Evolutionary conservation across 2,329 filamentous ascomycete species (phyloP), one percentile per base, ranked within the genome.

Genomic region (Penicillium brevicompactum): DNA sequence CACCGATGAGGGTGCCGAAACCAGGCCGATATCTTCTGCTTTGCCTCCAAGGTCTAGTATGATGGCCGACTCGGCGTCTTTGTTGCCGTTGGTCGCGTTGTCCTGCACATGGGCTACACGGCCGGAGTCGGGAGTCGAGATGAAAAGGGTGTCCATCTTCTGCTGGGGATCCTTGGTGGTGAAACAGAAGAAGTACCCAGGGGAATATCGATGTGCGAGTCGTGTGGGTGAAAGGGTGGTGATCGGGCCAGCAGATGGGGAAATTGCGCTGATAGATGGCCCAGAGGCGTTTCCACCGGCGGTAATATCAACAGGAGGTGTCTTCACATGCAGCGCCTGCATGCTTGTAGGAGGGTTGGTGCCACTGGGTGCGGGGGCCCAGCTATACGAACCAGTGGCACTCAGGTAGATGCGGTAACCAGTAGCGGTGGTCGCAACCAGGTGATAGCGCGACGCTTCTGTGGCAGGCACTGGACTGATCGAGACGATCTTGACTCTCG

Each of bases 261-360:
- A 67, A 65, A 47, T 59, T 62, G 57, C 62, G 49, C 51, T 38
- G 48, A 67, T 59, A 58, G 58, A 69, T 73, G 52, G 64, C 22
- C 57, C 62, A 46, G 70, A 42, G 55, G 61, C 51, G 30, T 46
- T 53, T 37, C 42, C 51, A n/a, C 51, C 51, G 46, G 70, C 44
- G 55, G 62, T 56, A 47, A 59, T 61, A 63, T 73, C 58, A 62
- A 74, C 55, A 74, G 94, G 94, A 1, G 95, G 94, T 56, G 96
- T 96, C 70, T 94, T 95, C 74, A 99, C 91, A 68, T 96, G 94
- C 64, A 95, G 89, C n/a, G 97, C 87, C 73, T 97, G 92, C 91
- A 99, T 97, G 74, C 91, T 97, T 65, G 90, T 92, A 0, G 94
- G 92, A 0, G 90, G 87, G 55, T 82, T 87, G 7, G 84, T 82